These are phyloP conservation scores for Aspergillus sp. DNA, from an alignment of 2,329 filamentous ascomycete species.

Conservation along the genomic window DNA sequence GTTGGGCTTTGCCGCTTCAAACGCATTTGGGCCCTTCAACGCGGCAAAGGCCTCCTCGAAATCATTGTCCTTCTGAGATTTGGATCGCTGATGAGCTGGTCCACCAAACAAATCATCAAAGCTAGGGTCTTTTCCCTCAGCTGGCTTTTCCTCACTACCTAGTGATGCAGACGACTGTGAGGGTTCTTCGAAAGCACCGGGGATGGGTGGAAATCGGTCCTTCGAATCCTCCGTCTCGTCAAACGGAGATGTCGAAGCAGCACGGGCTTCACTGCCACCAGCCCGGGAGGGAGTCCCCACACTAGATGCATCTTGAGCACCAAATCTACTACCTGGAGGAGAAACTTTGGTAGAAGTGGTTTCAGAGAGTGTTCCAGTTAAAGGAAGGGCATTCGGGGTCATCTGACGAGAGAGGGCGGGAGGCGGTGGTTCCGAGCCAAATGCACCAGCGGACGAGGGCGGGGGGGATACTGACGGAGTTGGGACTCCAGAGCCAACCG, in stretches of 20 bases:
- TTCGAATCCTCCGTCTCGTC: conserved; percentile 29
- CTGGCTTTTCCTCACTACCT: conserved; percentile 22
- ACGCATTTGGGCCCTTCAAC: conserved; percentile 48
- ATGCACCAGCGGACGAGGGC: conserved; percentile 32
- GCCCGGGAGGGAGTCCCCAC: conserved; percentile 45
- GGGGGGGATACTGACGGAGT: conserved; percentile 66
- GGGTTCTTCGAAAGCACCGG: conserved; percentile 18
- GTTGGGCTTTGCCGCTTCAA: conserved; percentile 43
- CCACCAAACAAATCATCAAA: conserved; percentile 49
- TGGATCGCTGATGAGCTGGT: conserved; percentile 43
- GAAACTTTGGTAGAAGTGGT: conserved; percentile 77
- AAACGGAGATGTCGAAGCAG: conserved; percentile 35
- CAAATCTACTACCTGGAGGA: conserved; percentile 66
- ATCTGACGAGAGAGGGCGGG: conserved; percentile 75
- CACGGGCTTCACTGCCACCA: conserved; percentile 35
- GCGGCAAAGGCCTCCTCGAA: conserved; percentile 49
- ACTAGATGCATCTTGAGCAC: conserved; percentile 49
- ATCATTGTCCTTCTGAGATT: conserved; percentile 47
- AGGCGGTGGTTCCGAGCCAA: conserved; percentile 49
- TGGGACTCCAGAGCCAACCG: conserved; percentile 50
- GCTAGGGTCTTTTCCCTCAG: conserved; percentile 35
- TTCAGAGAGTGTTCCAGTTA: conserved; percentile 66
- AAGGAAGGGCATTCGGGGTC: conserved; percentile 72
- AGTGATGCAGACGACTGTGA: conserved; percentile 50
- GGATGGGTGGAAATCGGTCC: conserved; percentile 22